Percentiles rank a stretch among this genome's conserved stretches.
Evolutionary conservation across 2,329 filamentous ascomycete species (phyloP).

Genomic region (Sphaerulina populicola): DNA sequence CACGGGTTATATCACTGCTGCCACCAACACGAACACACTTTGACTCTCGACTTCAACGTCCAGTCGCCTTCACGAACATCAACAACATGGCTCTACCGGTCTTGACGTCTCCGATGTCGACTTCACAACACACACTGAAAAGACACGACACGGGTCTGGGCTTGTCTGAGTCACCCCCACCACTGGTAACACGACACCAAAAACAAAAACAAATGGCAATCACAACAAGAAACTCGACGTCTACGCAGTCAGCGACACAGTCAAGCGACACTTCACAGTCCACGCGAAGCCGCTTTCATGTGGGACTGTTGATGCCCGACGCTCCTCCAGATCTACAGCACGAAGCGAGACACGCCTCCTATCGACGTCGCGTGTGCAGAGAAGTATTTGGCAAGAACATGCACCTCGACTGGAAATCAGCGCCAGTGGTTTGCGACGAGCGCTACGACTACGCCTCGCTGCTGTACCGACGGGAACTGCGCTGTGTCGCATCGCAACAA

Average conservation of each 20-base stretch:
- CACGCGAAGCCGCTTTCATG: not conserved
- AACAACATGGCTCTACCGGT: not conserved
- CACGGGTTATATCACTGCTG: not conserved
- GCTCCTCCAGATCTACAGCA: constrained; percentile 4
- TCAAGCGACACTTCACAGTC: constrained; percentile 4
- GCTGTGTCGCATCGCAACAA: constrained; percentile 17
- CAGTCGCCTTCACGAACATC: not conserved
- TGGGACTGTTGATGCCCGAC: constrained; percentile 10
- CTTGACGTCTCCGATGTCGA: not conserved
- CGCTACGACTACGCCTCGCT: constrained; percentile 13
- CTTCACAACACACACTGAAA: not conserved
- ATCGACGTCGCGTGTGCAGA: constrained; percentile 13
- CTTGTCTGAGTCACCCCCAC: constrained; percentile 2
- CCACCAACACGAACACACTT: not conserved
- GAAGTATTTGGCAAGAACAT: constrained; percentile 14
- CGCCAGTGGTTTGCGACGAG: constrained; percentile 18
- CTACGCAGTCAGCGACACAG: constrained; percentile 6
- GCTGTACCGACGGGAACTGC: constrained; percentile 12
- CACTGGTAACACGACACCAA: not conserved
- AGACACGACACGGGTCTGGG: constrained; percentile 5
- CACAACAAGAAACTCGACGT: constrained; percentile 4
- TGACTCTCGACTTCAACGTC: not conserved
- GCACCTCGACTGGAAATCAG: constrained; percentile 22
- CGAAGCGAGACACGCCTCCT: constrained; percentile 6
- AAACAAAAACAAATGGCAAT: not conserved